Evolutionary conservation across 1,139 yeast genomes (phyloP).

Genomic region (Pneumocystis canis): DNA sequence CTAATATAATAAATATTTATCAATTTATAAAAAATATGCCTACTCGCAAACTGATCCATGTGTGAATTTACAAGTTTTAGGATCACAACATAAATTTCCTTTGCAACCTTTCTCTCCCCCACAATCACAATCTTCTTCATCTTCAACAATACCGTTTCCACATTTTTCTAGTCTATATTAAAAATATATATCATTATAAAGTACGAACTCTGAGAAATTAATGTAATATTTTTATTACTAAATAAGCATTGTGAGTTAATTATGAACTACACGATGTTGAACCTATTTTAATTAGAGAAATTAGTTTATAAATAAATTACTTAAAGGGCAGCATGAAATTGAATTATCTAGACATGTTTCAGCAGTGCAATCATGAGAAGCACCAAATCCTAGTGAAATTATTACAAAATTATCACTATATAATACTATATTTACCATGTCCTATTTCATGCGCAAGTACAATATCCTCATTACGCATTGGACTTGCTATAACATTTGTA

Average conservation of each 20-base stretch:
- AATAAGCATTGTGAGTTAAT: slow-evolving; percentile 26
- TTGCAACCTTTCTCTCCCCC: slow-evolving; percentile 28
- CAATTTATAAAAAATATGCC: background rate
- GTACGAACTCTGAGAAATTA: slow-evolving; percentile 14
- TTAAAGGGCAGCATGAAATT: background rate
- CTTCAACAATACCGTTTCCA: slow-evolving; percentile 30
- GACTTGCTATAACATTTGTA: slow-evolving; percentile 24
- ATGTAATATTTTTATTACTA: slow-evolving; percentile 24
- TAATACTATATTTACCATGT: slow-evolving; percentile 17
- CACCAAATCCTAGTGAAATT: slow-evolving; percentile 25
- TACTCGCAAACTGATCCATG: slow-evolving; percentile 25
- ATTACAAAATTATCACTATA: background rate
- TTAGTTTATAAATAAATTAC: slow-evolving; percentile 6
- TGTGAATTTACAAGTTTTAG: slow-evolving; percentile 26
- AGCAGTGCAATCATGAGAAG: slow-evolving; percentile 29
- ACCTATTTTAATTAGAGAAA: slow-evolving; percentile 27
- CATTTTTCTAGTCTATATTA: slow-evolving; percentile 21
- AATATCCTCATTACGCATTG: slow-evolving; percentile 25
- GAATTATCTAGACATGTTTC: slow-evolving; percentile 24
- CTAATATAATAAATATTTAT: background rate
- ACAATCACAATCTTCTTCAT: slow-evolving; percentile 31
- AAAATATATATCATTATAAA: background rate
- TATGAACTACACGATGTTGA: slow-evolving; percentile 23
- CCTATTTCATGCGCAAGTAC: slow-evolving; percentile 31
- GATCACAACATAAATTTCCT: slow-evolving; percentile 26